phyloP scores from a whole-genome alignment of 148 eudicot genomes.

The Amaranthus cruentus region DNA sequence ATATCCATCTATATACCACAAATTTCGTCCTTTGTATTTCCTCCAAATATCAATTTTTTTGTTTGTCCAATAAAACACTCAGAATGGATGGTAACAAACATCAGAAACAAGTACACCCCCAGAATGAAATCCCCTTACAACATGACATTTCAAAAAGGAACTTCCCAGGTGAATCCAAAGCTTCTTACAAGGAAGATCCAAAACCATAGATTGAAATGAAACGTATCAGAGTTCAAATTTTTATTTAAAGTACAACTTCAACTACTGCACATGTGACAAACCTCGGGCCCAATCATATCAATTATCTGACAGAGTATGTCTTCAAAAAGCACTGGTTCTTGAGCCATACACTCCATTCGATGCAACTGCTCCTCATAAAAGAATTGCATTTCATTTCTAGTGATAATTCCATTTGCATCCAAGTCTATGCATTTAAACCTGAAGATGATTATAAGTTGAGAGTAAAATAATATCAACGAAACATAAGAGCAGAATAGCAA shows the following conservation, averaged over 20 bases:
- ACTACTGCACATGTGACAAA: constrained; percentile 20
- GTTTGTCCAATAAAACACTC: neutral
- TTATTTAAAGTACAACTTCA: neutral
- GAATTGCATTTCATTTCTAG: constrained; percentile 93
- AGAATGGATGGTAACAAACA: neutral
- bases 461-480: neutral
- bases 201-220: neutral
- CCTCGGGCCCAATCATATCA: constrained; percentile 96
- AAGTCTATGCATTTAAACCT: constrained; percentile 99
- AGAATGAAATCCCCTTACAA: neutral
- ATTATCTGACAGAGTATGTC: constrained; percentile 94
- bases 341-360: constrained; percentile 99
- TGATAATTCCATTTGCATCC: constrained; percentile 82
- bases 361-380: constrained; percentile 97
- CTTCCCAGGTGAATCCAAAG: neutral
- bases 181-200: neutral
- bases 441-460: constrained; percentile 14
- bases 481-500: neutral
- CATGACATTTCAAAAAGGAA: neutral
- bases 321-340: constrained; percentile 96
- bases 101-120: neutral
- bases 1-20: no score
- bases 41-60: neutral
- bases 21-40: neutral
- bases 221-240: neutral